Conservation (phyloP, 352 stramenopile genomes). For the Phytopythium cucurbitacearum region DNA sequence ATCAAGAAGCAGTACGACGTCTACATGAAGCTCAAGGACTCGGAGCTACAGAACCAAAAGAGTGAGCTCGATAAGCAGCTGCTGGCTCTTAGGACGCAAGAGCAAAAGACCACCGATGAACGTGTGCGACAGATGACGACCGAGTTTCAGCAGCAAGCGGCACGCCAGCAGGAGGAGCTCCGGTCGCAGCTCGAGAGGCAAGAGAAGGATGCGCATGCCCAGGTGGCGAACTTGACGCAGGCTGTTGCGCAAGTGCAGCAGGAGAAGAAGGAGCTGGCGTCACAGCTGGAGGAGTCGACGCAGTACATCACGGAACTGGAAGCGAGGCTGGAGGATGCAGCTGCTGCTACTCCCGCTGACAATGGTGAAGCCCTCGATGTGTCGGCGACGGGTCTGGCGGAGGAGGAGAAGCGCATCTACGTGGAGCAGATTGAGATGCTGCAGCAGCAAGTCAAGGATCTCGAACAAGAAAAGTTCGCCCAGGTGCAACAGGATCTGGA, state of each 20-base stretch:
- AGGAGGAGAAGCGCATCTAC: constrained; percentile 57
- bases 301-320: constrained; percentile 31
- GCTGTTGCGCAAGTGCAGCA: constrained; percentile 20
- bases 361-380: constrained; percentile 5
- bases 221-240: constrained; percentile 26
- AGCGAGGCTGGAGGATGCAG: constrained; percentile 13
- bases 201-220: constrained; percentile 24
- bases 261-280: constrained; percentile 21
- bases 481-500: constrained; percentile 35
- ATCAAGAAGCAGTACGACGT: constrained; percentile 74
- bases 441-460: constrained; percentile 44
- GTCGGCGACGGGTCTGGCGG: constrained; percentile 16
- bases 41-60: constrained; percentile 38
- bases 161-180: constrained; percentile 27
- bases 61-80: constrained; percentile 49
- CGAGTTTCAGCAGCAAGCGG: constrained; percentile 25
- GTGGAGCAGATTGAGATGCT: constrained; percentile 48
- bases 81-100: constrained; percentile 14
- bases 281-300: constrained; percentile 22
- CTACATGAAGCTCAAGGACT: constrained; percentile 52
- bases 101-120: constrained; percentile 42
- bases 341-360: background rate
- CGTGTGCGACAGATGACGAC: constrained; percentile 24
- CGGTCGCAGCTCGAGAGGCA: constrained; percentile 27
- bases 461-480: constrained; percentile 48